Evolutionary conservation across 495 filamentous ascomycete species (phyloP).

Genomic region (Achaetomiella virescens): DNA sequence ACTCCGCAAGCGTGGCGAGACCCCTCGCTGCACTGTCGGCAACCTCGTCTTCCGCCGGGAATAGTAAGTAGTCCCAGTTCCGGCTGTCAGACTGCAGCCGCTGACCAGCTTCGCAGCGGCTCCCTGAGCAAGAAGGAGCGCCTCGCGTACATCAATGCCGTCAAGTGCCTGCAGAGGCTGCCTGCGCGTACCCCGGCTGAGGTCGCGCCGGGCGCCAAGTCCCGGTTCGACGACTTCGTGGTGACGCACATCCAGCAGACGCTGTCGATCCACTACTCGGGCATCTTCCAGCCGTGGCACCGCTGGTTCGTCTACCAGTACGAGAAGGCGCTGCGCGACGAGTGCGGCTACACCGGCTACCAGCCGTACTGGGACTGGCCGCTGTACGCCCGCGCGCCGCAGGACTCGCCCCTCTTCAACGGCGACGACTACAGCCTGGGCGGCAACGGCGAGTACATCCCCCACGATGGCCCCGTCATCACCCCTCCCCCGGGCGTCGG

Average conservation of each 20-base stretch:
- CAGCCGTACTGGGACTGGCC: conserved; percentile 66
- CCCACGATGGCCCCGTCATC: conserved; percentile 26
- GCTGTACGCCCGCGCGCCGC: conserved; percentile 41
- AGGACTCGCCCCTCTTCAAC: conserved; percentile 55
- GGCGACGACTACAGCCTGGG: conserved; percentile 52
- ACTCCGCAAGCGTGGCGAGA: conserved; percentile 13
- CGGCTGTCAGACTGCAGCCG: background rate
- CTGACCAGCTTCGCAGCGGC: conserved; percentile 31
- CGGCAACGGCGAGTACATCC: conserved; percentile 50
- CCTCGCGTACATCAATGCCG: conserved; percentile 54
- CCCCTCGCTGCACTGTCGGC: conserved; percentile 4
- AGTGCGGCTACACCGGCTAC: conserved; percentile 62
- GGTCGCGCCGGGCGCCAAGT: conserved; percentile 29
- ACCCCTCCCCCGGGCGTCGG: conserved; percentile 21
- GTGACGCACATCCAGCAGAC: conserved; percentile 63
- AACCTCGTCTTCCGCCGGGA: conserved; percentile 17
- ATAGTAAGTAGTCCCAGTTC: conserved; percentile 10
- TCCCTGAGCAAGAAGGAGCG: conserved; percentile 41
- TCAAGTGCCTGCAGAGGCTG: conserved; percentile 54
- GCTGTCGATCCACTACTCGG: conserved; percentile 54
- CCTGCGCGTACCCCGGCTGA: conserved; percentile 42
- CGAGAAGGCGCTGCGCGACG: conserved; percentile 61
- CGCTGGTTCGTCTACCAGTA: conserved; percentile 58
- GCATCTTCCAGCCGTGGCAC: conserved; percentile 66
- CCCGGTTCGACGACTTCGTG: conserved; percentile 65